Conservation (phyloP, 306 rosid genomes). For the Rosa rugosa region DNA sequence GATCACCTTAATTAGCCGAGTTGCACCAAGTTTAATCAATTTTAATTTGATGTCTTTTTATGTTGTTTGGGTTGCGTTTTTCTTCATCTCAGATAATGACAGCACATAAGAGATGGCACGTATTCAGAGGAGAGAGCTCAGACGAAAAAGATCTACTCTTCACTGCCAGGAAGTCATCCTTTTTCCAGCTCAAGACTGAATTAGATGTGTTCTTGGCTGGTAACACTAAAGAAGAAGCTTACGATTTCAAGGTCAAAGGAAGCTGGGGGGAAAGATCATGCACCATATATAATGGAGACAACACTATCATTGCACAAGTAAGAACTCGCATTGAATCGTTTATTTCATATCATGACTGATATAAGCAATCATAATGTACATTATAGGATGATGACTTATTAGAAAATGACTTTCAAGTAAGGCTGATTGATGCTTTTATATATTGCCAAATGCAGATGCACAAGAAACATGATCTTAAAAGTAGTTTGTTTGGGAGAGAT, state of each 20-base stretch:
- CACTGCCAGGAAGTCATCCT: constrained; percentile 32
- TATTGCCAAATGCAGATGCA: constrained; percentile 40
- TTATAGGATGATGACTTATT: not conserved
- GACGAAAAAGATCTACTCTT: constrained; percentile 37
- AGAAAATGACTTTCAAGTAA: too few relatives aligned
- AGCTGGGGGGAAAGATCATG: constrained; percentile 44
- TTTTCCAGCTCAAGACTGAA: constrained; percentile 29
- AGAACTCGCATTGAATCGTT: not conserved
- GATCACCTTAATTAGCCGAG: not conserved
- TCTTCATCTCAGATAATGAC: constrained; percentile 24
- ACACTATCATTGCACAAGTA: constrained; percentile 39
- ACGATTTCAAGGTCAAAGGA: constrained; percentile 47
- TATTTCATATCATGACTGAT: not conserved
- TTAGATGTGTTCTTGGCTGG: constrained; percentile 40
- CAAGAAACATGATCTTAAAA: constrained; percentile 31
- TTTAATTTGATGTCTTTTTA: too few relatives aligned
- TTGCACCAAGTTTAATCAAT: not conserved
- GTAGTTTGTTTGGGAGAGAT: constrained; percentile 37
- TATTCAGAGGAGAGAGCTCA: constrained; percentile 40
- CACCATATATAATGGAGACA: constrained; percentile 26
- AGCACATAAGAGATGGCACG: constrained; percentile 46
- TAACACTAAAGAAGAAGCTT: constrained; percentile 19
- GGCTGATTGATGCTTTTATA: too few relatives aligned
- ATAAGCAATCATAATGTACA: not conserved
- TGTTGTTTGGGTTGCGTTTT: not conserved